phyloP scores from a whole-genome alignment of 2,329 filamentous ascomycete species.

The Chalara sp. region DNA sequence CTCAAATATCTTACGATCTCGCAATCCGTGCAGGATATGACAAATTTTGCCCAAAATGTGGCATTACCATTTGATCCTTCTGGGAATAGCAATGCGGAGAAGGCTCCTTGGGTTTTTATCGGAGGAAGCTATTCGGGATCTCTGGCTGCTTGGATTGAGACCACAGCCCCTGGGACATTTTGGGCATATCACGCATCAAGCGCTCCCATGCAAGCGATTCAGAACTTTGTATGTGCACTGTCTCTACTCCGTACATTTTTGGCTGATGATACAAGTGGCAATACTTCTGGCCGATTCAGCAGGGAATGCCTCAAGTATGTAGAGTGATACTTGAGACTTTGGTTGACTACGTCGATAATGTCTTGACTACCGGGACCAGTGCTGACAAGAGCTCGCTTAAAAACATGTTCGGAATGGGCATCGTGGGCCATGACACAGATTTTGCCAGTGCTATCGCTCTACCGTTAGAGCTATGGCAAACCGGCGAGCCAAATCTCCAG shows the following conservation, averaged over 20 bases:
- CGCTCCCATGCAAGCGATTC: constrained; percentile 44
- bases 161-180: constrained; percentile 42
- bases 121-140: constrained; percentile 50
- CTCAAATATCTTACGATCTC: constrained; percentile 45
- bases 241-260: too few relatives aligned
- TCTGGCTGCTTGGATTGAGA: constrained; percentile 45
- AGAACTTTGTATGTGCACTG: constrained; percentile 29
- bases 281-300: constrained; percentile 46
- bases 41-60: constrained; percentile 44
- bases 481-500: constrained; percentile 34
- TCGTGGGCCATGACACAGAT: constrained; percentile 29
- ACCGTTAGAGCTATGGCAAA: constrained; percentile 45
- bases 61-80: constrained; percentile 42
- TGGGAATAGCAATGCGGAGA: constrained; percentile 37
- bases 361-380: constrained; percentile 33
- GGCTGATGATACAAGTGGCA: constrained; percentile 32
- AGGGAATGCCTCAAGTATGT: constrained; percentile 50
- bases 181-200: constrained; percentile 50
- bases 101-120: constrained; percentile 45
- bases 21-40: constrained; percentile 45
- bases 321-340: constrained; percentile 41
- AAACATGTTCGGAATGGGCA: constrained; percentile 39
- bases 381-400: constrained; percentile 36
- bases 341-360: constrained; percentile 42
- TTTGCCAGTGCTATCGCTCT: constrained; percentile 44